These are phyloP conservation scores for Pholiota microspora DNA, from an alignment of 768 basidiomycete genomes.

Conservation along the genomic window DNA sequence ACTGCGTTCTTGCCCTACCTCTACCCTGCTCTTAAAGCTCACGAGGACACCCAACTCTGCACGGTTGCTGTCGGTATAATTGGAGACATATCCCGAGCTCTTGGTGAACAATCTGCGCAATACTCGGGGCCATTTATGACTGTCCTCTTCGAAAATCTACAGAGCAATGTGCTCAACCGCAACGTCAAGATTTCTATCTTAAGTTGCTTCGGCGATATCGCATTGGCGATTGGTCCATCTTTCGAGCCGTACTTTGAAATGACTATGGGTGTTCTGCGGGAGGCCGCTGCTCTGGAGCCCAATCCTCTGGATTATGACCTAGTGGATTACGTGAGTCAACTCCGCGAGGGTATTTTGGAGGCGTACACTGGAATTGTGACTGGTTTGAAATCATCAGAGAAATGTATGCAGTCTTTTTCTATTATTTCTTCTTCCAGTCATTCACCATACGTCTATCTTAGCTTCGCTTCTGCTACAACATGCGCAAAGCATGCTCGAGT, in stretches of 20 bases:
- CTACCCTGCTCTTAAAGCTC: conserved; percentile 83
- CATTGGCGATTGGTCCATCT: conserved; percentile 79
- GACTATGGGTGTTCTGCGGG: conserved; percentile 86
- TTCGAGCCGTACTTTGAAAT: conserved; percentile 91
- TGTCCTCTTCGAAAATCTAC: conserved; percentile 86
- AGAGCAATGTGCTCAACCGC: conserved; percentile 85
- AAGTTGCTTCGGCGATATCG: conserved; percentile 95
- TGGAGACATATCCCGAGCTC: conserved; percentile 93
- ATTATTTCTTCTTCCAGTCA: background rate
- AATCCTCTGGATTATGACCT: conserved; percentile 89
- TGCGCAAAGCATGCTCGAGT: conserved; percentile 71
- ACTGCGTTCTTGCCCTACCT: conserved; percentile 83
- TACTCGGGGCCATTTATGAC: conserved; percentile 91
- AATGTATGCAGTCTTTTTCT: conserved; percentile 43
- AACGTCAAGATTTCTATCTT: conserved; percentile 97
- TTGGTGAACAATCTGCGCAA: conserved; percentile 79
- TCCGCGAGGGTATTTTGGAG: conserved; percentile 95
- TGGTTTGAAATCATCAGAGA: conserved; percentile 80
- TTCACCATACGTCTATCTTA: conserved; percentile 15
- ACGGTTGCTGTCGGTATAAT: conserved; percentile 95
- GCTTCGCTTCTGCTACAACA: conserved; percentile 65
- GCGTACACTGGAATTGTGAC: conserved; percentile 95
- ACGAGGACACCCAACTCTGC: conserved; percentile 95
- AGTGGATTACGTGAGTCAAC: conserved; percentile 84
- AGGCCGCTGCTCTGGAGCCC: conserved; percentile 86